Evolutionary conservation across 352 stramenopile species (phyloP), one percentile per base, ranked within the genome.

Genomic region (Phytopythium ostracodes): DNA sequence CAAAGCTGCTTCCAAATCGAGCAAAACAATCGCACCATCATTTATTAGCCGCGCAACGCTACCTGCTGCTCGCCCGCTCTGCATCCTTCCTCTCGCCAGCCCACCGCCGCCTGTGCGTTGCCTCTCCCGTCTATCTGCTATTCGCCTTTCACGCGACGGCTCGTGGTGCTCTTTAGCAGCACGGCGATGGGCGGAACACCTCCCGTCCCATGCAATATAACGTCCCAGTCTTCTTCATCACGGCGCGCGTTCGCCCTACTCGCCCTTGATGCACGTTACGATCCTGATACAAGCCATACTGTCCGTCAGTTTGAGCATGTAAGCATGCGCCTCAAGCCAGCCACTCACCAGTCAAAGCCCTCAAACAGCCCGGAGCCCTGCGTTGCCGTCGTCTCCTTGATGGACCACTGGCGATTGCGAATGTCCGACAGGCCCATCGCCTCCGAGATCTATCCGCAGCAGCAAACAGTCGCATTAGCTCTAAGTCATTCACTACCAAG

Each of bases 401-500:
- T 99, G 51, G 91, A 98, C 98, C 98, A 99, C 77, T 99, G 97
- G 59, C 98, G 85, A 83, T 99, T 99, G 66, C 97, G 93, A 61
- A 99, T 98, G 63, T 99, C 92, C 44, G 96, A 96, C 53, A 99
- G 80, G 27, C 96, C 97, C 68, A 99, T 90, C 4, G 96, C 96
- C 76, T 99, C 97, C 63, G 96, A 99, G 71, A 99, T 98, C 87
- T 99, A 36, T 42, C 20, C 46, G 54, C 27, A 71, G 18, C n/a
- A 38, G 18, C 17, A 36, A n/a, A 51, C 22, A 29, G 1, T 11
- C 7, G 20, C 17, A 49, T 49, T 20, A 49, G 42, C 18, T 49
- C 20, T 20, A 27, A 8, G 17, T 58, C 2, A 12, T 31, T 44
- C 25, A 12, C 20, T 18, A 4, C 6, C 33, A 7, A n/a, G 11